Evolutionary conservation across 2,329 filamentous ascomycete genomes (phyloP).

Genomic region (Hymenoscyphus infarciens): DNA sequence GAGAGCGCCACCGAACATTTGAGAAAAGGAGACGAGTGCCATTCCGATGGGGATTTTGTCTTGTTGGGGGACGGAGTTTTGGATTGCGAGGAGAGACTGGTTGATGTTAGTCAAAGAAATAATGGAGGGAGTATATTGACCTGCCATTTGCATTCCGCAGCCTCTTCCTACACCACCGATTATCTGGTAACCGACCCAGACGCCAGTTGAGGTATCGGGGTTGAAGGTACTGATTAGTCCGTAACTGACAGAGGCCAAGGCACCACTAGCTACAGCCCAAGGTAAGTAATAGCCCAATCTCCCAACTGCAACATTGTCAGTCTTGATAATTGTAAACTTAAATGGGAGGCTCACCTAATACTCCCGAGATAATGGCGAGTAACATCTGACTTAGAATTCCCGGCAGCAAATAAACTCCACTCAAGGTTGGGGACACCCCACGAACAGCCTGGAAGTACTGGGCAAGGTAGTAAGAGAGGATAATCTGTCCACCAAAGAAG

Average conservation of each 20-base stretch:
- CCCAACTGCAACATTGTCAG: constrained; percentile 13
- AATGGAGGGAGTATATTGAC: background rate
- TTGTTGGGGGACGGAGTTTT: constrained; percentile 27
- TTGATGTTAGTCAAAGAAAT: background rate
- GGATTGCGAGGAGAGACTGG: constrained; percentile 35
- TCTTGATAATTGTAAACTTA: constrained; percentile 1
- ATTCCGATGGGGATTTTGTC: constrained; percentile 34
- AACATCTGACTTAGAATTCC: constrained; percentile 35
- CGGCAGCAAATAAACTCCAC: constrained; percentile 41
- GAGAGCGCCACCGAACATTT: constrained; percentile 33
- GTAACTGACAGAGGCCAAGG: constrained; percentile 31
- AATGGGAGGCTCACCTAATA: constrained; percentile 15
- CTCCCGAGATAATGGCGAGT: constrained; percentile 21
- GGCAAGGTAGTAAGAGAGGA: constrained; percentile 43
- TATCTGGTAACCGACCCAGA: constrained; percentile 32
- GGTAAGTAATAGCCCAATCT: constrained; percentile 37
- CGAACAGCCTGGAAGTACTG: constrained; percentile 49
- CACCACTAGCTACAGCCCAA: constrained; percentile 31
- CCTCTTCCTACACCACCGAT: constrained; percentile 27
- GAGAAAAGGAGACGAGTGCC: constrained; percentile 36
- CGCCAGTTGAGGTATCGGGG: constrained; percentile 17
- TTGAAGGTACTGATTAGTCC: constrained; percentile 36
- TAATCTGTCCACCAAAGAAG: constrained; percentile 18
- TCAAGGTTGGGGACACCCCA: constrained; percentile 35
- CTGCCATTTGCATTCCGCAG: constrained; percentile 27